phyloP scores from a whole-genome alignment of 345 rosid species.

The Anacardium occidentale region DNA sequence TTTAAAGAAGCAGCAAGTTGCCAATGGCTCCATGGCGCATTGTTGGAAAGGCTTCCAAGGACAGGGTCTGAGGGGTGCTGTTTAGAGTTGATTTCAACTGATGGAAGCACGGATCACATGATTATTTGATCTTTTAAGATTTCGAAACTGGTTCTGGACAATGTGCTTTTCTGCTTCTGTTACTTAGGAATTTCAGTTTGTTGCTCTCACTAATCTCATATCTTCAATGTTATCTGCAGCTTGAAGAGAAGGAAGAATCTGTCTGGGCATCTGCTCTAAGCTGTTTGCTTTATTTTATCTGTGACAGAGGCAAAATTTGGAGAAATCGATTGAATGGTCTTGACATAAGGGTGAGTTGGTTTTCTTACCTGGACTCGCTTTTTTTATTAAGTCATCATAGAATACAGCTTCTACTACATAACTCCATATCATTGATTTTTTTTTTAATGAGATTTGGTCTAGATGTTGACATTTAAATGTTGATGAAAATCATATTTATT shows the following conservation, averaged over 20 bases:
- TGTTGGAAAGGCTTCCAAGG: neutral
- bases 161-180: neutral
- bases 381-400: neutral
- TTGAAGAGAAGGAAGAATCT: conserved; percentile 82
- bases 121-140: neutral
- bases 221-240: conserved; percentile 43
- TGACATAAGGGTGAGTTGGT: conserved; percentile 83
- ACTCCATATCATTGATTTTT: neutral
- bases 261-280: conserved; percentile 98
- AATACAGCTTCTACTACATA: neutral
- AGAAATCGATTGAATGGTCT: conserved; percentile 82
- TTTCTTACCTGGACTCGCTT: conserved; percentile 6
- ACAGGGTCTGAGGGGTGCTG: neutral
- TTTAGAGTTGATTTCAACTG: neutral
- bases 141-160: neutral
- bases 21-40: neutral
- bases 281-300: conserved; percentile 92
- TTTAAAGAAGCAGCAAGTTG: neutral
- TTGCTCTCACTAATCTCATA: conserved; percentile 13
- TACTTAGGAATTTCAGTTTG: neutral
- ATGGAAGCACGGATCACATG: neutral
- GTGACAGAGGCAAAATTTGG: conserved; percentile 84
- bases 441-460: neutral
- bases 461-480: neutral
- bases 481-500: neutral